phyloP scores from a whole-genome alignment of 306 rosid species.

The Prunus salicina region DNA sequence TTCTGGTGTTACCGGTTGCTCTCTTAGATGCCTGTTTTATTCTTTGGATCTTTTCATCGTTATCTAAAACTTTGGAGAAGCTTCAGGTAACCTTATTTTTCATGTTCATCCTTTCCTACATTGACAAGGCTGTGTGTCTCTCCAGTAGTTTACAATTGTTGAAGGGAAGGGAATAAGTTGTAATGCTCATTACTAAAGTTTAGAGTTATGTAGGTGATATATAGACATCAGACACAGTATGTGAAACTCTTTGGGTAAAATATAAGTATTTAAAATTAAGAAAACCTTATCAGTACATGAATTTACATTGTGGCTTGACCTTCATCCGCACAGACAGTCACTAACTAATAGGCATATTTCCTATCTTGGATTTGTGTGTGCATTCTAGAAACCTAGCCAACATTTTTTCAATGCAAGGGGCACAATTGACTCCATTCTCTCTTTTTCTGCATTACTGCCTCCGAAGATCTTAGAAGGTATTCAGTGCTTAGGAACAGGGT shows the following conservation, averaged over 20 bases:
- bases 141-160: neutral
- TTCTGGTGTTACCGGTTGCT: slow-evolving; percentile 68
- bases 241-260: neutral
- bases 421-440: neutral
- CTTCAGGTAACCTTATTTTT: slow-evolving; percentile 59
- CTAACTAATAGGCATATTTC: neutral
- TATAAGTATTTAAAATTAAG: neutral
- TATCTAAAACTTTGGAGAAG: slow-evolving; percentile 72
- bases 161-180: slow-evolving; percentile 13
- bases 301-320: neutral
- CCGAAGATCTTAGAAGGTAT: neutral
- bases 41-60: slow-evolving; percentile 71
- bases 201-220: neutral
- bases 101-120: neutral
- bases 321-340: neutral
- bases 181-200: no score
- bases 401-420: neutral
- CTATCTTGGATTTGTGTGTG: neutral
- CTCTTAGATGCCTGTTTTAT: slow-evolving; percentile 70
- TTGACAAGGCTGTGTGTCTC: neutral
- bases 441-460: neutral
- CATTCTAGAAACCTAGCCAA: neutral
- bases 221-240: neutral
- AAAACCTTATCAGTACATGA: slow-evolving; percentile 6
- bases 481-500: neutral